phyloP scores from a whole-genome alignment of 176 grass and related monocot species.

The Cenchrus americanus region DNA sequence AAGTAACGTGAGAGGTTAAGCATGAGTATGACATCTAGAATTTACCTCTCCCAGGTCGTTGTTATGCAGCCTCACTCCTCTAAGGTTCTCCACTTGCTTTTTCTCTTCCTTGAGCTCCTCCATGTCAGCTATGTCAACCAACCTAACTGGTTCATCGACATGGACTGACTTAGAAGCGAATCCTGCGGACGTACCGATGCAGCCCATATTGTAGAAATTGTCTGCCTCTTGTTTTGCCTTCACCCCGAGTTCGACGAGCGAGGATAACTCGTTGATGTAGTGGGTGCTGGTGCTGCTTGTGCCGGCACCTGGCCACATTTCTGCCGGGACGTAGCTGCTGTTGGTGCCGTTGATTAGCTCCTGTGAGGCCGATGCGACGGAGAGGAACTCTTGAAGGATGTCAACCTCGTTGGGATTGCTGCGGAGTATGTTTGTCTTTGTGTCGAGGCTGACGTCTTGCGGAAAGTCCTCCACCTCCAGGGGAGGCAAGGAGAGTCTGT shows the following conservation, averaged over 20 bases:
- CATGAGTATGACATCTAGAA: not conserved
- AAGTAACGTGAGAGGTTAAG: not conserved
- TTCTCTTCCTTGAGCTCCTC: slow-evolving; percentile 73
- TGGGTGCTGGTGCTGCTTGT: slow-evolving; percentile 44
- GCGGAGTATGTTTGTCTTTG: slow-evolving; percentile 51
- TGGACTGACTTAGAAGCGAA: slow-evolving; percentile 32
- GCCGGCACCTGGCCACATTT: slow-evolving; percentile 62
- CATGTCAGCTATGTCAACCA: slow-evolving; percentile 73
- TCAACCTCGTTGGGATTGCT: slow-evolving; percentile 62
- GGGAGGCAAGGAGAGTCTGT: slow-evolving; percentile 79
- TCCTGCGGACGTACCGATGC: slow-evolving; percentile 35
- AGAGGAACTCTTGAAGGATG: slow-evolving; percentile 84
- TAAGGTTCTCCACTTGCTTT: slow-evolving; percentile 70
- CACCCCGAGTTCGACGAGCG: slow-evolving; percentile 54
- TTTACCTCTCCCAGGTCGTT: slow-evolving; percentile 79
- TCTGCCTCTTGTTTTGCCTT: slow-evolving; percentile 38
- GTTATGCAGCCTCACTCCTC: slow-evolving; percentile 68
- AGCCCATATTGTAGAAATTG: slow-evolving; percentile 49
- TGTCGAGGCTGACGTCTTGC: slow-evolving; percentile 44
- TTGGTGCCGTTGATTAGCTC: slow-evolving; percentile 66
- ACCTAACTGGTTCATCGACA: slow-evolving; percentile 42
- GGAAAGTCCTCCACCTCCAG: slow-evolving; percentile 84
- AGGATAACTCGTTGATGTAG: slow-evolving; percentile 55
- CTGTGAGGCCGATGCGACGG: slow-evolving; percentile 70
- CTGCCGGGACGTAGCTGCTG: slow-evolving; percentile 47